These are phyloP conservation scores for Starmerella apis DNA, from an alignment of 805 yeast genomes.

Conservation along the genomic window DNA sequence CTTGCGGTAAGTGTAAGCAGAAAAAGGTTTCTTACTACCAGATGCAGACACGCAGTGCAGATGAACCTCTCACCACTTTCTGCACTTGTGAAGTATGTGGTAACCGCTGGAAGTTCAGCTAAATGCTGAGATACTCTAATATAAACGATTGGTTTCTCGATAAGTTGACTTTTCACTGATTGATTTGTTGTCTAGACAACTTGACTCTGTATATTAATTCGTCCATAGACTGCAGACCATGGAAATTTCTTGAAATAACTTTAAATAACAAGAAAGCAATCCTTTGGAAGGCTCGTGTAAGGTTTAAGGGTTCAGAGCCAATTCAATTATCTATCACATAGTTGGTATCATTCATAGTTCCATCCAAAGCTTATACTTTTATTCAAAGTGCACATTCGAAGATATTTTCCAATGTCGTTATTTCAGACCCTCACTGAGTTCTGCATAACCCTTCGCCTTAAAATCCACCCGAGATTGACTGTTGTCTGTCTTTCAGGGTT, in stretches of 20 bases:
- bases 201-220: background rate
- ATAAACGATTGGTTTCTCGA: background rate
- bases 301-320: no score
- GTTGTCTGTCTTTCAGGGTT: background rate
- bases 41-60: slow-evolving; percentile 96
- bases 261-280: no score
- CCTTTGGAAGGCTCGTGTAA: no score
- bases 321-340: no score
- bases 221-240: no score
- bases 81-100: slow-evolving; percentile 98
- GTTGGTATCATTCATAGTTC: no score
- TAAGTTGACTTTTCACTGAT: background rate
- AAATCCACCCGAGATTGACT: background rate
- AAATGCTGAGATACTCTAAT: slow-evolving; percentile 8
- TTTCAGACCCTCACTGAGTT: no score
- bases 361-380: no score
- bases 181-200: background rate
- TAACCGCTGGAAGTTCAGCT: slow-evolving; percentile 94
- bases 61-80: slow-evolving; percentile 96
- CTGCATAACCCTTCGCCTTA: background rate
- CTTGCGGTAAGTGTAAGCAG: slow-evolving; percentile 96
- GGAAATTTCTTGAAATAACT: no score
- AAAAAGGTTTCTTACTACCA: slow-evolving; percentile 95
- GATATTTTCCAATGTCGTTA: no score
- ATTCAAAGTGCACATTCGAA: no score